Evolutionary conservation across 257 asterid genomes (phyloP).

Genomic region (Plantago elongata): DNA sequence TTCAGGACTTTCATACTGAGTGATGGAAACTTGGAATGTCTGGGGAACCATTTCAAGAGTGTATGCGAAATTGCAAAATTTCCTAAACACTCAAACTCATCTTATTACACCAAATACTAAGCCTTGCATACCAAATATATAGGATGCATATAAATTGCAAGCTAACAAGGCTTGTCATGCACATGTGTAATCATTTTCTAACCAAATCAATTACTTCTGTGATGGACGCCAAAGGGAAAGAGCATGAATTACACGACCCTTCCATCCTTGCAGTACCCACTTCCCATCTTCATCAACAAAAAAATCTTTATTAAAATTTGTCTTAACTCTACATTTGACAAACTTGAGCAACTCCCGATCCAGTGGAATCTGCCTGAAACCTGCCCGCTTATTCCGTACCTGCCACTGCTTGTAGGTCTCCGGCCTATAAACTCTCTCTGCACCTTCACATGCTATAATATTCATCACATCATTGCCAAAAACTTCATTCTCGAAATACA

Average conservation of each 20-base stretch:
- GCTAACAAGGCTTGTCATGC: too few relatives aligned
- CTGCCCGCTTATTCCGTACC: conserved; percentile 44
- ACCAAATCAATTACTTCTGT: not conserved
- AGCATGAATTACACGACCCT: conserved; percentile 43
- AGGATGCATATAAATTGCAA: not conserved
- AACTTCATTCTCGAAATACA: conserved; percentile 36
- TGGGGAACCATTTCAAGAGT: not conserved
- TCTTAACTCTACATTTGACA: conserved; percentile 27
- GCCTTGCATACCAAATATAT: not conserved
- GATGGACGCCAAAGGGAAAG: conserved; percentile 47
- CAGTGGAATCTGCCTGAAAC: conserved; percentile 42
- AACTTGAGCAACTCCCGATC: conserved; percentile 34
- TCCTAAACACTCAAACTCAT: not conserved
- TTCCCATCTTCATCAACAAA: conserved; percentile 45
- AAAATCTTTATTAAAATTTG: conserved; percentile 40
- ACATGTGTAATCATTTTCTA: not conserved
- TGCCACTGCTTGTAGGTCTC: conserved; percentile 69
- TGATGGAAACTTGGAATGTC: not conserved
- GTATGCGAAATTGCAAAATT: not conserved
- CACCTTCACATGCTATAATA: conserved; percentile 51
- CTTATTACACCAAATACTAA: not conserved
- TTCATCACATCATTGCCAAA: conserved; percentile 50
- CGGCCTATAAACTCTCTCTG: conserved; percentile 47
- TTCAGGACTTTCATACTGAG: too few relatives aligned
- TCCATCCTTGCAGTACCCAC: conserved; percentile 65